Evolutionary conservation across 495 filamentous ascomycete genomes (phyloP).

Genomic region (Pseudevernia furfuracea): DNA sequence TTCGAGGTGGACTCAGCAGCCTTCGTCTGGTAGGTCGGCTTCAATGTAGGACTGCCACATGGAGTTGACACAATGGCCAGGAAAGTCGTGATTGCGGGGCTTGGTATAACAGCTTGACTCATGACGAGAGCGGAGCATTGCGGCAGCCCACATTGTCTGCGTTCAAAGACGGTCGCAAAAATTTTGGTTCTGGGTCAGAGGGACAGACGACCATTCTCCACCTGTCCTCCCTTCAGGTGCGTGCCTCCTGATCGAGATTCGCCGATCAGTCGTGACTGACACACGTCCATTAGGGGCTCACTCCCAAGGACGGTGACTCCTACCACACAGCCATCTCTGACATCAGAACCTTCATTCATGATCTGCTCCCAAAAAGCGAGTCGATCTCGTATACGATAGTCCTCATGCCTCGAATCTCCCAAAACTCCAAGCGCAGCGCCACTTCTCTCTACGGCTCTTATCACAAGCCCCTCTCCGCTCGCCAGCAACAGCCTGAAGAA

Average conservation of each 20-base stretch:
- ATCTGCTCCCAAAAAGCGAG: slow-evolving; percentile 29
- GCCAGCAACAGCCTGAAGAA: slow-evolving; percentile 30
- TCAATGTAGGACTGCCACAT: not conserved
- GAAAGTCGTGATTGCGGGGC: not conserved
- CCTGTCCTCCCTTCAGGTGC: slow-evolving; percentile 13
- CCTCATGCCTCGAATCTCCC: slow-evolving; percentile 29
- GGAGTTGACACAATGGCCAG: slow-evolving; percentile 3
- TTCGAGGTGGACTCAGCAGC: slow-evolving; percentile 9
- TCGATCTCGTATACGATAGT: slow-evolving; percentile 37
- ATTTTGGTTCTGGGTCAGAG: not conserved
- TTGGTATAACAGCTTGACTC: slow-evolving; percentile 2
- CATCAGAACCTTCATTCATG: slow-evolving; percentile 28
- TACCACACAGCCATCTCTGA: slow-evolving; percentile 13
- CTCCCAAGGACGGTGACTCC: slow-evolving; percentile 5
- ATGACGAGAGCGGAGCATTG: slow-evolving; percentile 5
- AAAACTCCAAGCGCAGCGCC: slow-evolving; percentile 16
- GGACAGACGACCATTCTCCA: slow-evolving; percentile 14
- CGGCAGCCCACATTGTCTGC: not conserved
- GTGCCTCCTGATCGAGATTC: not conserved
- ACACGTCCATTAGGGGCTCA: slow-evolving; percentile 6
- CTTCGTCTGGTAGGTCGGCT: slow-evolving; percentile 3
- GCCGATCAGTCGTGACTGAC: not conserved
- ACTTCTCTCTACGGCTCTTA: slow-evolving; percentile 29
- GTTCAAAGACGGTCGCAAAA: not conserved
- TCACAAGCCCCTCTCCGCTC: slow-evolving; percentile 30